Evolutionary conservation across 441 rosid genomes (phyloP), one percentile per base, ranked within the genome.

Genomic region (Erodium texanum): DNA sequence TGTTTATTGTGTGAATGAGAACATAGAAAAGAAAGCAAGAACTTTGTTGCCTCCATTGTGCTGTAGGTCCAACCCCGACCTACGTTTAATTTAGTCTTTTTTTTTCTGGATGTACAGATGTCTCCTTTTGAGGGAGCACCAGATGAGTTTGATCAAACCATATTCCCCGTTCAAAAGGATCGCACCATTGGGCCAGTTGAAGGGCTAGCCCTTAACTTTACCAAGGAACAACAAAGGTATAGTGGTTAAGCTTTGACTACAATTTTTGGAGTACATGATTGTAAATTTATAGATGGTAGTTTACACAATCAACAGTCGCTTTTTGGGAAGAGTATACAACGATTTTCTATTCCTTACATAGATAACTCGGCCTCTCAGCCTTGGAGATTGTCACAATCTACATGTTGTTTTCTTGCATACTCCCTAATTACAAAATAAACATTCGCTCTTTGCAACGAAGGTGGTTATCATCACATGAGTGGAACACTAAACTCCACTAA

Each of bases 141-240:
- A 0, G 98, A 90, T 75, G 98, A 90, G 79, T 93, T 93, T 62
- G 97, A 90, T 77, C 90, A 83, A 80, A 85, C 97, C 58, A 90
- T 93, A 83, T 86, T 90, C 80, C 70, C 80, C 0, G 88, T 87
- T 29, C 78, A 24, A 59, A 82, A 63, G 70, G 87, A 85, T 76
- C 73, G 93, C 78, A 83, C 88, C 50, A 82, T 86, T 1, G 90
- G 97, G 7, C 67, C 81, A 29, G 76, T 74, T 2, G 95, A 90
- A 74, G 77, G 77, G 64, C 78, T 78, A 71, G 90, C 79, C 69
- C 79, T 83, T 56, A 83, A 86, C 71, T 79, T 93, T 72, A 88
- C 82, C 0, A 79, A 75, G 75, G 97, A 89, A 62, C 97, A 89
- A 81, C 94, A 90, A 63, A 84, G 96, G 97, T 41, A 9, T 93